Conservation (phyloP, 805 yeast species). For the Kodamaea kakaduensis region DNA sequence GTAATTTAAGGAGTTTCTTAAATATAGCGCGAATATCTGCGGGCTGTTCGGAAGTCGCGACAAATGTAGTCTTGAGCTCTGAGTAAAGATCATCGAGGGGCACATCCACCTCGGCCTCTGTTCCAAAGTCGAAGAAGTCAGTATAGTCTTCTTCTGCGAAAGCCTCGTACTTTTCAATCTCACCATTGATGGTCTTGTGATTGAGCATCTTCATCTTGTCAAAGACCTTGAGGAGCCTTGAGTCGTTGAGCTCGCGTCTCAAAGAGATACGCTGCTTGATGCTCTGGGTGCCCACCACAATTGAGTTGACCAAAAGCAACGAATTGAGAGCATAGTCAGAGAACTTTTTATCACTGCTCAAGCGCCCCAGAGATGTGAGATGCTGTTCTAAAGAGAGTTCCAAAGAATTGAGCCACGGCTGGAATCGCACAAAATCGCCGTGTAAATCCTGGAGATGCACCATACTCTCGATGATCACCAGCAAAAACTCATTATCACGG, state of each 20-base stretch:
- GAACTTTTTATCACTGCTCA: conserved; percentile 19
- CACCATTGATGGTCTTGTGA: conserved; percentile 30
- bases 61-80: conserved; percentile 10
- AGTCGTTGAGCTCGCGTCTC: conserved; percentile 35
- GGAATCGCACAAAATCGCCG: conserved; percentile 35
- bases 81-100: conserved; percentile 12
- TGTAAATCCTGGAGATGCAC: conserved; percentile 29
- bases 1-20: conserved; percentile 23
- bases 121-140: conserved; percentile 15
- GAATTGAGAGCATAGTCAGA: conserved; percentile 35
- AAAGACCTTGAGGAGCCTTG: conserved; percentile 31
- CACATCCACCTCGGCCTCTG: conserved; percentile 8
- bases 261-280: conserved; percentile 26
- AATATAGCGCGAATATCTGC: conserved; percentile 21
- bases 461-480: conserved; percentile 30
- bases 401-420: conserved; percentile 39
- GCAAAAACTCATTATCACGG: conserved; percentile 22
- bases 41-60: conserved; percentile 1
- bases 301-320: conserved; percentile 31
- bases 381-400: conserved; percentile 34
- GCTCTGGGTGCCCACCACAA: conserved; percentile 26
- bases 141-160: conserved; percentile 39
- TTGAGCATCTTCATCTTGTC: conserved; percentile 31
- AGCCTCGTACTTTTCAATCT: conserved; percentile 35
- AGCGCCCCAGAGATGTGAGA: conserved; percentile 15